Conservation (phyloP, 2,329 filamentous ascomycete genomes). For the Periconia sp. region DNA sequence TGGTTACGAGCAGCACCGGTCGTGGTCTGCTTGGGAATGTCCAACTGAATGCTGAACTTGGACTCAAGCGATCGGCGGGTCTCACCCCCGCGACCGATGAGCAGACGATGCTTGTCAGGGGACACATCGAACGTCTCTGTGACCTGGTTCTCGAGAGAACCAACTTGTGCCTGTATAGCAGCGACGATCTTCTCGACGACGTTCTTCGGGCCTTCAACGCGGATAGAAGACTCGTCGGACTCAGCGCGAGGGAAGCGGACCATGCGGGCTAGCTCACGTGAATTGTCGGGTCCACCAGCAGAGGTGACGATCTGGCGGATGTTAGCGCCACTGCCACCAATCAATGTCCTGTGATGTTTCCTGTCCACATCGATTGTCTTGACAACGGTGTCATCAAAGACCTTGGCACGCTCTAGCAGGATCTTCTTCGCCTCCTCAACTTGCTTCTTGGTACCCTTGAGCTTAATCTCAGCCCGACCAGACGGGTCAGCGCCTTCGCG, state of each 20-base stretch:
- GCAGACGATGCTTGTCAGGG: conserved; percentile 83
- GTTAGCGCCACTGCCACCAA: conserved; percentile 83
- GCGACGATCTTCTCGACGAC: conserved; percentile 89
- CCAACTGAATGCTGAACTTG: conserved; percentile 83
- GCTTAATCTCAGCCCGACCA: conserved; percentile 80
- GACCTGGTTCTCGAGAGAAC: conserved; percentile 83
- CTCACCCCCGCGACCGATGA: conserved; percentile 93
- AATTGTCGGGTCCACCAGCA: conserved; percentile 88
- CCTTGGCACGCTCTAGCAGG: conserved; percentile 81
- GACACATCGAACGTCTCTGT: conserved; percentile 81
- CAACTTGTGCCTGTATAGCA: conserved; percentile 80
- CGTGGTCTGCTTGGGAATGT: conserved; percentile 79
- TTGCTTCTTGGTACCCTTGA: conserved; percentile 91
- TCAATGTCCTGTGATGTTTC: conserved; percentile 89
- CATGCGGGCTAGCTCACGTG: conserved; percentile 81
- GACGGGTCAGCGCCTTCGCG: conserved; percentile 70
- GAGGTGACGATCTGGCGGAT: conserved; percentile 85
- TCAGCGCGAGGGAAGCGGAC: conserved; percentile 95
- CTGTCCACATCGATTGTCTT: conserved; percentile 89
- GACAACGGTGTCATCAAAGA: conserved; percentile 89
- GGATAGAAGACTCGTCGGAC: conserved; percentile 80
- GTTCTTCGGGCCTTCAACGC: conserved; percentile 81
- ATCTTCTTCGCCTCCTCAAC: conserved; percentile 92
- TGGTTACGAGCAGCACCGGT: conserved; percentile 77
- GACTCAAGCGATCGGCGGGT: conserved; percentile 83